phyloP scores from a whole-genome alignment of 371 early-diverging fungal species.

The Mortierella sp. region DNA sequence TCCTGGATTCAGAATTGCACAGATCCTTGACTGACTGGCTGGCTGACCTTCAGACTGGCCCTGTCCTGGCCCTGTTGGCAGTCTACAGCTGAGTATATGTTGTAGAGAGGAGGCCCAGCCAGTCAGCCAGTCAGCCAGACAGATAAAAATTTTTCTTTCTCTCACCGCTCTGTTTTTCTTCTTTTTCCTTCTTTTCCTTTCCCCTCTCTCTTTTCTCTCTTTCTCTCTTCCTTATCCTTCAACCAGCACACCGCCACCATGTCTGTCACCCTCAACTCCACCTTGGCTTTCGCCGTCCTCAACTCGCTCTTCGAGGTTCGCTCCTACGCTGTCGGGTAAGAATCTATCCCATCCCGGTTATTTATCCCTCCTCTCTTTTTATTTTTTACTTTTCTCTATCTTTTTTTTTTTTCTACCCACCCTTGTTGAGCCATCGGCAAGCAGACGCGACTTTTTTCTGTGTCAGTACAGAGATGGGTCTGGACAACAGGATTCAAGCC shows the following conservation, averaged over 20 bases:
- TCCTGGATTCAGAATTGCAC: too few relatives aligned
- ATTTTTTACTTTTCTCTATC: not conserved
- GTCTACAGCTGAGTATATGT: too few relatives aligned
- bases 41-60: too few relatives aligned
- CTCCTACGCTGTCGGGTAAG: slow-evolving; percentile 84
- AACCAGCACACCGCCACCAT: slow-evolving; percentile 48
- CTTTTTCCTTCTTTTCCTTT: slow-evolving; percentile 10
- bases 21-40: too few relatives aligned
- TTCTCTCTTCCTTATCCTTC: slow-evolving; percentile 24
- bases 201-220: slow-evolving; percentile 19
- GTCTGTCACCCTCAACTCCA: slow-evolving; percentile 74
- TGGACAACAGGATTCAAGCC: too few relatives aligned
- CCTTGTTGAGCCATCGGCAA: too few relatives aligned
- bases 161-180: slow-evolving; percentile 11
- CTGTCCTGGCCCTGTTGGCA: too few relatives aligned
- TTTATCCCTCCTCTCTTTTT: not conserved
- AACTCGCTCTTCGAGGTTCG: slow-evolving; percentile 83
- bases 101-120: too few relatives aligned
- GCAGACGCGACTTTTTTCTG: too few relatives aligned
- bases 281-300: slow-evolving; percentile 70
- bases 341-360: not conserved
- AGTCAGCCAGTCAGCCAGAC: too few relatives aligned
- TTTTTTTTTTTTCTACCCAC: too few relatives aligned
- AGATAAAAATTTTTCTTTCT: not conserved
- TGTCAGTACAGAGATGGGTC: too few relatives aligned